These are phyloP conservation scores for Globisporangium parvum DNA, from an alignment of 352 stramenopile genomes.

Conservation along the genomic window DNA sequence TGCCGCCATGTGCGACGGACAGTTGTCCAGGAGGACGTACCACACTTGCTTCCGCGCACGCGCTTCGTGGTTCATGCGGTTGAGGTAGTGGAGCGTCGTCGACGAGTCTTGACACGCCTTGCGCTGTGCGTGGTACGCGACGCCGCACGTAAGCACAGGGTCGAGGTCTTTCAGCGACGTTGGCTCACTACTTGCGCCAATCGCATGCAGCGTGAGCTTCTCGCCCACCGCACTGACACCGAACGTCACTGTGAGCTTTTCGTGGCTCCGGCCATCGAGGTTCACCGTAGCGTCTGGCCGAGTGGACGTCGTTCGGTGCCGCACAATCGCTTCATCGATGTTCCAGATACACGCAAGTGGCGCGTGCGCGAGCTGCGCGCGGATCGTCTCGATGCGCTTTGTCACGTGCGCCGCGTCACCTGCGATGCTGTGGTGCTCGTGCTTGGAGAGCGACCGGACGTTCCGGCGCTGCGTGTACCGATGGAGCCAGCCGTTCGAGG, in stretches of 20 bases:
- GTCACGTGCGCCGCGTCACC: constrained; percentile 15
- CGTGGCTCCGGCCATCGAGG: constrained; percentile 36
- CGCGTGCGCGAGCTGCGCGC: constrained; percentile 38
- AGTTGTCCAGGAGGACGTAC: constrained; percentile 66
- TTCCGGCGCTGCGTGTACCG: constrained; percentile 72
- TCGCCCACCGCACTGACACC: constrained; percentile 57
- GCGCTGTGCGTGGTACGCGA: constrained; percentile 39
- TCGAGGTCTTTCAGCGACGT: constrained; percentile 35
- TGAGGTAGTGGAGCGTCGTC: constrained; percentile 46
- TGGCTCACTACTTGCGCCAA: constrained; percentile 35
- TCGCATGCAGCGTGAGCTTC: constrained; percentile 54
- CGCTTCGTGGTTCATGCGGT: constrained; percentile 53
- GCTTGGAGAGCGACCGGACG: constrained; percentile 52
- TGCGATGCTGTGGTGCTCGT: constrained; percentile 13
- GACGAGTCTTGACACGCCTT: constrained; percentile 50
- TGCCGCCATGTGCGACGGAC: constrained; percentile 53
- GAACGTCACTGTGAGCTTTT: constrained; percentile 48
- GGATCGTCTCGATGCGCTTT: constrained; percentile 41
- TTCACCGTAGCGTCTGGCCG: constrained; percentile 36
- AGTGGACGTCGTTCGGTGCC: constrained; percentile 35
- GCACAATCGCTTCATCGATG: constrained; percentile 47
- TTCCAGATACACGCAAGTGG: constrained; percentile 67
- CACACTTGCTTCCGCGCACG: constrained; percentile 51
- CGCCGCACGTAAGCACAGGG: constrained; percentile 22
- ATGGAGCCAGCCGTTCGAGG: constrained; percentile 78